These are phyloP conservation scores for Endocalyx cinctus DNA, from an alignment of 2,329 filamentous ascomycete genomes.

Conservation along the genomic window DNA sequence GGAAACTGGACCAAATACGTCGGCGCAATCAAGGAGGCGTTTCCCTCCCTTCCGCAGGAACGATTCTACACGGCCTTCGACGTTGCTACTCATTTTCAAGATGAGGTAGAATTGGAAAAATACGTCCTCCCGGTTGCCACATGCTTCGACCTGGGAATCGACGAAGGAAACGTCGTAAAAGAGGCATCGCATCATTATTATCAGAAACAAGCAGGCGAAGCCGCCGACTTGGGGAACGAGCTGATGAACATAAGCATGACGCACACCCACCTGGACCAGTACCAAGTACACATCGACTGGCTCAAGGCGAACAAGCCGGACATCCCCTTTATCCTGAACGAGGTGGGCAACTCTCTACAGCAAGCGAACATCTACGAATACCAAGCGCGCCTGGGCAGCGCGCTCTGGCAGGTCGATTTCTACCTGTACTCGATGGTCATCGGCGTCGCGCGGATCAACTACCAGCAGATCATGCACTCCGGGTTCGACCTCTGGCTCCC, in stretches of 20 bases:
- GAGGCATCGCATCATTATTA: slow-evolving; percentile 35
- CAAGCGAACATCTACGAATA: slow-evolving; percentile 26
- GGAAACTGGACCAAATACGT: slow-evolving; percentile 31
- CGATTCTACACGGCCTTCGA: slow-evolving; percentile 33
- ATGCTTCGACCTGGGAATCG: slow-evolving; percentile 30
- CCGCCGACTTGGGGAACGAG: slow-evolving; percentile 20
- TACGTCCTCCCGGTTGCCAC: slow-evolving; percentile 24
- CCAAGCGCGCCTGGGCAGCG: slow-evolving; percentile 29
- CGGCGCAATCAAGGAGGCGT: slow-evolving; percentile 21
- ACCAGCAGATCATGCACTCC: slow-evolving; percentile 34
- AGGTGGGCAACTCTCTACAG: slow-evolving; percentile 32
- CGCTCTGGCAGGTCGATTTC: slow-evolving; percentile 33
- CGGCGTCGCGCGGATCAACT: slow-evolving; percentile 31
- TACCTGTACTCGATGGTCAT: slow-evolving; percentile 30
- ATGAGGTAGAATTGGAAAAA: slow-evolving; percentile 12
- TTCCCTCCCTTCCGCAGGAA: slow-evolving; percentile 18
- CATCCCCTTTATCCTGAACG: slow-evolving; percentile 29
- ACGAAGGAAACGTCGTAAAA: slow-evolving; percentile 25
- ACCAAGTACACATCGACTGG: slow-evolving; percentile 26
- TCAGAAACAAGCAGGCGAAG: slow-evolving; percentile 26
- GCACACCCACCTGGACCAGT: slow-evolving; percentile 24
- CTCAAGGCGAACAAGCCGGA: slow-evolving; percentile 25
- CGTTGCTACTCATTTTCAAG: slow-evolving; percentile 22
- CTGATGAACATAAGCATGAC: slow-evolving; percentile 27
- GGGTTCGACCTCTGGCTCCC: slow-evolving; percentile 27